phyloP scores from a whole-genome alignment of 495 filamentous ascomycete genomes.

The Bacidia gigantensis region DNA sequence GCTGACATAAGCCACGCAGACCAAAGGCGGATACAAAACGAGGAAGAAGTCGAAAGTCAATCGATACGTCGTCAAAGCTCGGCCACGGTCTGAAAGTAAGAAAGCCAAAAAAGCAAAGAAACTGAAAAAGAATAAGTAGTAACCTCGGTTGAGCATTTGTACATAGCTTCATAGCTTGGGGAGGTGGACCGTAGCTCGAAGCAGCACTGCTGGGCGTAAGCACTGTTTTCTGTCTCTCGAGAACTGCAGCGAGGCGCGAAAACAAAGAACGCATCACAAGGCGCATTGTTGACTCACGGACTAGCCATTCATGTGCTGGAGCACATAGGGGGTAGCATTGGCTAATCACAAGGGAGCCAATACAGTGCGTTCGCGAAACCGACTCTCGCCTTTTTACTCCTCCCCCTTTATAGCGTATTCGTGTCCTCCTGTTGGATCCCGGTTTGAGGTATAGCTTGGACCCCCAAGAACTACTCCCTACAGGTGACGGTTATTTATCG shows the following conservation, averaged over 20 bases:
- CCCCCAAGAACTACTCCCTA: too few relatives aligned
- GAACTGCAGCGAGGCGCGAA: too few relatives aligned
- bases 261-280: neutral
- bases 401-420: neutral
- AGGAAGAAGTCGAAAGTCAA: constrained; percentile 64
- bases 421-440: too few relatives aligned
- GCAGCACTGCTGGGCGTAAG: neutral
- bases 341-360: too few relatives aligned
- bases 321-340: too few relatives aligned
- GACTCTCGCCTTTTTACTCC: neutral
- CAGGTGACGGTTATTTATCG: neutral
- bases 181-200: neutral
- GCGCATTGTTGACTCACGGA: neutral
- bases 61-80: constrained; percentile 63
- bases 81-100: constrained; percentile 67
- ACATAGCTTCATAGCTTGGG: neutral
- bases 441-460: too few relatives aligned
- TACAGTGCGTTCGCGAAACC: neutral
- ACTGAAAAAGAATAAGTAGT: constrained; percentile 4
- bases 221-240: neutral
- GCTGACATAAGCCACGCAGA: constrained; percentile 36
- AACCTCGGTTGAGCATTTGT: neutral
- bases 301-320: neutral
- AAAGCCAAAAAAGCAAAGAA: constrained; percentile 14
- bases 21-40: constrained; percentile 96